A percentile compares a stretch with the other conserved stretches of the same genome.
These are phyloP conservation scores for Cyclostephanos invisitatus DNA, from an alignment of 108 stramenopile species.

Conservation along the genomic window DNA sequence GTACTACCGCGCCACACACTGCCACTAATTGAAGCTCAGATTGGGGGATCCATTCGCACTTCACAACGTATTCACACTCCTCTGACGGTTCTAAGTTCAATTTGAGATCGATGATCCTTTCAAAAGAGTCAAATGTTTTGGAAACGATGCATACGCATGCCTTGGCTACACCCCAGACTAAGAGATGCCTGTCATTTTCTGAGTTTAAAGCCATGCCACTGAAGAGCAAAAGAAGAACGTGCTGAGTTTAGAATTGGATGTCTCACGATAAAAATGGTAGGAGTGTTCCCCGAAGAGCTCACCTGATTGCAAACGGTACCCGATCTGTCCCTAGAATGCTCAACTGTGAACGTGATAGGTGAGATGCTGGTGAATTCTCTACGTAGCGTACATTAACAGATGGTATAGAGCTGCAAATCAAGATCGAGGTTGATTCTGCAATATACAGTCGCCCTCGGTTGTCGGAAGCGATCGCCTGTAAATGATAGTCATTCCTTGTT, in stretches of 20 bases:
- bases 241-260: background rate
- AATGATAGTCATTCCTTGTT: constrained; percentile 37
- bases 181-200: constrained; percentile 63
- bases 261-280: background rate
- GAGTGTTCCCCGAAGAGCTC: background rate
- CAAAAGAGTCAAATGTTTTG: constrained; percentile 50
- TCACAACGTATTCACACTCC: constrained; percentile 61
- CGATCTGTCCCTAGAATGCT: constrained; percentile 53
- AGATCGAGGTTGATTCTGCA: constrained; percentile 60
- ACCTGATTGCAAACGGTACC: constrained; percentile 54
- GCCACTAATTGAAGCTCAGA: constrained; percentile 62
- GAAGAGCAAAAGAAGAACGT: background rate
- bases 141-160: constrained; percentile 60
- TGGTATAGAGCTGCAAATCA: constrained; percentile 63
- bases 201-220: constrained; percentile 57
- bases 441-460: constrained; percentile 62
- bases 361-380: constrained; percentile 28
- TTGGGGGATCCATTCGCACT: constrained; percentile 67
- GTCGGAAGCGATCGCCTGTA: constrained; percentile 57
- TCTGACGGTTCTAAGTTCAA: constrained; percentile 60
- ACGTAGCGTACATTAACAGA: constrained; percentile 51
- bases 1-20: constrained; percentile 60
- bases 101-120: constrained; percentile 51
- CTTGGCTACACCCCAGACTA: constrained; percentile 70
- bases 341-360: constrained; percentile 50